Evolutionary conservation across 352 stramenopile species (phyloP).

Genomic region (Pythium brassicae): DNA sequence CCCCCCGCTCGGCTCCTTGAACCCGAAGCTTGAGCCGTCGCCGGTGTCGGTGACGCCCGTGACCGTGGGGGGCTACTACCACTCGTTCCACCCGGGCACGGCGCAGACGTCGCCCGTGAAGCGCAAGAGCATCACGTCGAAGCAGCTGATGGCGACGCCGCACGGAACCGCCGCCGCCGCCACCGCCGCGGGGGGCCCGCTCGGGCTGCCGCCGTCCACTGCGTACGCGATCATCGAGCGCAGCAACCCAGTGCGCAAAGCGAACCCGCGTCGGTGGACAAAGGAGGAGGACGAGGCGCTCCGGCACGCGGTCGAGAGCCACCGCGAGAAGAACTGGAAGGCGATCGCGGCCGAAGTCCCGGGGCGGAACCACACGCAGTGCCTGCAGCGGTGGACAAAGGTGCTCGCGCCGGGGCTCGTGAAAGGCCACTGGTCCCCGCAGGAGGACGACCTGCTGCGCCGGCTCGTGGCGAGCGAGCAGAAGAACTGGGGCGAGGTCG

Average conservation of each 20-base stretch:
- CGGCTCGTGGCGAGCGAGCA: conserved; percentile 76
- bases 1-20: conserved; percentile 1
- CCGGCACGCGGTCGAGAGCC: conserved; percentile 75
- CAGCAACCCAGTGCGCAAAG: conserved; percentile 46
- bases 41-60: conserved; percentile 41
- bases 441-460: conserved; percentile 82
- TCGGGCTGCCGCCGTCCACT: conserved; percentile 10
- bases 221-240: conserved; percentile 17
- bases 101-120: conserved; percentile 58
- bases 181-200: conserved; percentile 9
- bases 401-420: conserved; percentile 83
- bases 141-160: conserved; percentile 52
- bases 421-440: conserved; percentile 89
- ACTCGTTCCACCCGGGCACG: conserved; percentile 20
- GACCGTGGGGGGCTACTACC: conserved; percentile 23
- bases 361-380: conserved; percentile 89
- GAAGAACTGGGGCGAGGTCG: conserved; percentile 88
- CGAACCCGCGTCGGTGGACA: conserved; percentile 80
- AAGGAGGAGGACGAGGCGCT: conserved; percentile 88
- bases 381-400: conserved; percentile 90
- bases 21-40: conserved; percentile 22
- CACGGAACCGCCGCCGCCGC: conserved; percentile 12
- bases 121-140: conserved; percentile 74
- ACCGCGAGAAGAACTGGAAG: conserved; percentile 91
- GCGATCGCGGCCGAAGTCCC: conserved; percentile 85